A percentile compares a stretch with the other conserved stretches of the same genome.
phyloP scores from a whole-genome alignment of 2,329 filamentous ascomycete species.

The Colletotrichum spinosum region DNA sequence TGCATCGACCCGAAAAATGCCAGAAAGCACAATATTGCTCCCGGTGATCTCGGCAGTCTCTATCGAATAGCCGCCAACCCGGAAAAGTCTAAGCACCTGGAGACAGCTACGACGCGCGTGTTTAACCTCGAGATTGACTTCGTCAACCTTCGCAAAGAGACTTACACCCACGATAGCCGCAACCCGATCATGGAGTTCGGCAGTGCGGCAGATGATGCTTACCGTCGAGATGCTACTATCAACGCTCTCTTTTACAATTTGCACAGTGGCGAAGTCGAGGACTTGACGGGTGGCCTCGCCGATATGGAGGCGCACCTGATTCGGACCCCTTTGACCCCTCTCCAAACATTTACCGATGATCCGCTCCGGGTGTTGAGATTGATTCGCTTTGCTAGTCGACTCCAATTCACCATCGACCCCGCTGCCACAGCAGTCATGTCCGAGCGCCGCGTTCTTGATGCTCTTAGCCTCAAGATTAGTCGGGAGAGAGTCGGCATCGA shows the following conservation, averaged over 20 bases:
- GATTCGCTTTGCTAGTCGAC: conserved; percentile 88
- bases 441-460: conserved; percentile 79
- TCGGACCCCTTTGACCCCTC: conserved; percentile 86
- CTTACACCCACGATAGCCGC: conserved; percentile 87
- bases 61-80: conserved; percentile 94
- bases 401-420: conserved; percentile 82
- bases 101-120: conserved; percentile 88
- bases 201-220: conserved; percentile 88
- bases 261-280: conserved; percentile 81
- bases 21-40: conserved; percentile 68
- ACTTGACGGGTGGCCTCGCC: conserved; percentile 82
- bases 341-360: conserved; percentile 94
- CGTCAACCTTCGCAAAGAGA: conserved; percentile 93
- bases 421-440: conserved; percentile 80
- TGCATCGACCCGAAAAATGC: conserved; percentile 71
- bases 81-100: conserved; percentile 95
- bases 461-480: conserved; percentile 89
- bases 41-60: conserved; percentile 76
- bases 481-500: conserved; percentile 90
- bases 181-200: conserved; percentile 96
- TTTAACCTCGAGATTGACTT: conserved; percentile 92
- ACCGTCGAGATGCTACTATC: conserved; percentile 90
- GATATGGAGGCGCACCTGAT: conserved; percentile 82
- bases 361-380: conserved; percentile 88
- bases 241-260: conserved; percentile 98